A percentile compares a stretch with the other conserved stretches of the same genome.
Evolutionary conservation across 2,329 filamentous ascomycete species (phyloP).

Genomic region (Teratosphaeria epicoccoides): DNA sequence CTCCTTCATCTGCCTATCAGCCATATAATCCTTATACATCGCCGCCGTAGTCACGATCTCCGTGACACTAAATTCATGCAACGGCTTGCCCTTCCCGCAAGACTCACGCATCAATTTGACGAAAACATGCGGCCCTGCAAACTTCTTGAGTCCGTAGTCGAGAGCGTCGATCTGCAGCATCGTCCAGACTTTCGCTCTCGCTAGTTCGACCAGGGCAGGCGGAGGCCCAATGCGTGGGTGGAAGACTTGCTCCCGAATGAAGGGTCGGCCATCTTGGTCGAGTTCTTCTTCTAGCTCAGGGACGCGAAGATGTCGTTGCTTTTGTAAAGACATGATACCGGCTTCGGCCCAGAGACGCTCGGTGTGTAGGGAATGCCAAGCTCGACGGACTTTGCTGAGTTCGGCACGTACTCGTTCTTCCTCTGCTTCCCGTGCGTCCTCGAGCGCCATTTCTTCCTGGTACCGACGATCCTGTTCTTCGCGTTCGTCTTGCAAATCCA

Average conservation of each 20-base stretch:
- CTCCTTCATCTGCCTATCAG: slow-evolving; percentile 3
- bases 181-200: slow-evolving; percentile 21
- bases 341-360: slow-evolving; percentile 12
- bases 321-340: slow-evolving; percentile 6
- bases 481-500: background rate
- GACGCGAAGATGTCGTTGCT: slow-evolving; percentile 13
- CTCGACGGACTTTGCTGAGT: background rate
- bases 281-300: slow-evolving; percentile 11
- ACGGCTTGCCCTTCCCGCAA: slow-evolving; percentile 10
- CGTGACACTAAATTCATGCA: slow-evolving; percentile 21
- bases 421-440: slow-evolving; percentile 1
- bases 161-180: slow-evolving; percentile 24
- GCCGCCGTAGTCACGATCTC: slow-evolving; percentile 24
- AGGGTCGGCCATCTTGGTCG: slow-evolving; percentile 31
- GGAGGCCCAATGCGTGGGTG: slow-evolving; percentile 19
- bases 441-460: slow-evolving; percentile 1
- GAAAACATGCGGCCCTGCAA: slow-evolving; percentile 17
- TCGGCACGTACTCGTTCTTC: slow-evolving; percentile 1
- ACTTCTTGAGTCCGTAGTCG: slow-evolving; percentile 11
- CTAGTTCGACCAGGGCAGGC: slow-evolving; percentile 10
- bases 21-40: slow-evolving; percentile 10
- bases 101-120: slow-evolving; percentile 16
- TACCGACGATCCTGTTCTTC: background rate
- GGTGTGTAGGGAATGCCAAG: slow-evolving; percentile 17
- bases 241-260: slow-evolving; percentile 31